Conservation (phyloP, 2,329 filamentous ascomycete species). For the Macrophomina pseudophaseolina region DNA sequence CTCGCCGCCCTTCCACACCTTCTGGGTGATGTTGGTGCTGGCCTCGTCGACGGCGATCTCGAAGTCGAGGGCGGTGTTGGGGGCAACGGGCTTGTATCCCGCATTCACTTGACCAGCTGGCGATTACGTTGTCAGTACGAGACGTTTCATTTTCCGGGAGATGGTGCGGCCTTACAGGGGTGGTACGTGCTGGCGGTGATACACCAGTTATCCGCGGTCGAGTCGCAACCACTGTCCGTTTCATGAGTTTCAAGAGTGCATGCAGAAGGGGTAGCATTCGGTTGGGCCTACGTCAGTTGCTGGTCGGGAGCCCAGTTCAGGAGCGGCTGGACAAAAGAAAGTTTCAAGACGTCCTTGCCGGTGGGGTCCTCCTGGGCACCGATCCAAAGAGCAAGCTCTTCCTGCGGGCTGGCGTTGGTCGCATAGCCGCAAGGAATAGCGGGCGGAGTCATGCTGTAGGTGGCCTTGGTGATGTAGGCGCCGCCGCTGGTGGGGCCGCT, state of each 20-base stretch:
- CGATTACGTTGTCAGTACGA: too few species aligned
- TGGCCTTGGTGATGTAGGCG: conserved; percentile 28
- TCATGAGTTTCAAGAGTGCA: not conserved
- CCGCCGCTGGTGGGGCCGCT: conserved; percentile 26
- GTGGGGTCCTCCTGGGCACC: conserved; percentile 25
- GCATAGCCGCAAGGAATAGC: conserved; percentile 20
- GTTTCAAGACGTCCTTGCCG: conserved; percentile 21
- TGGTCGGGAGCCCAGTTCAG: conserved; percentile 24
- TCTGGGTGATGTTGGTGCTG: conserved; percentile 26
- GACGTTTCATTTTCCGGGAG: not conserved
- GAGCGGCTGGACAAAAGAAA: conserved; percentile 28
- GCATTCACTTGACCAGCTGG: conserved; percentile 12
- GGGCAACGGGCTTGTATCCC: conserved; percentile 7
- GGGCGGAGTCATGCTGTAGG: conserved; percentile 26
- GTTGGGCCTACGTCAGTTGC: not conserved
- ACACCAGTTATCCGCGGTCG: conserved; percentile 27
- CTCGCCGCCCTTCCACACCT: conserved; percentile 23
- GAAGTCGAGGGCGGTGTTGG: conserved; percentile 17
- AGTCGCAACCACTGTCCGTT: conserved; percentile 5
- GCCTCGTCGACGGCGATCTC: conserved; percentile 16
- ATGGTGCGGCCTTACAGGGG: not conserved
- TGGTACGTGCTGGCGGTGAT: conserved; percentile 27
- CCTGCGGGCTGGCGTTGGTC: not conserved
- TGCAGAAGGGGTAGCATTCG: too few species aligned
- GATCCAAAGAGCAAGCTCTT: conserved; percentile 26